Evolutionary conservation across 306 rosid species (phyloP).

Genomic region (Cucurbita moschata): DNA sequence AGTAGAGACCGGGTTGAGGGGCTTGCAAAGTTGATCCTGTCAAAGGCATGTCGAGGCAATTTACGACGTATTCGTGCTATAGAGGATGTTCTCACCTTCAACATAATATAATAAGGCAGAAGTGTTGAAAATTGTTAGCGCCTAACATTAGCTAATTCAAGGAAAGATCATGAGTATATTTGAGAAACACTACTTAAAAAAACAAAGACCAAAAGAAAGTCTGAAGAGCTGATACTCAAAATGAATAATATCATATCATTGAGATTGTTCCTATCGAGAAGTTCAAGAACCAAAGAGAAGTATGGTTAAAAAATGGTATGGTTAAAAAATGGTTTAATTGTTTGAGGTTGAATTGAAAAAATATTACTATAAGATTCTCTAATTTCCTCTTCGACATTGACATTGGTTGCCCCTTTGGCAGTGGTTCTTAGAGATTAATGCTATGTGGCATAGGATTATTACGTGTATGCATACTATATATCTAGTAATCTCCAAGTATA

Average conservation of each 20-base stretch:
- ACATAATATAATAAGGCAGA: not conserved
- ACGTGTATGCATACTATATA: too few species aligned
- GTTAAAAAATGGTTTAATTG: too few species aligned
- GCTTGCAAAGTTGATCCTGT: slow-evolving; percentile 58
- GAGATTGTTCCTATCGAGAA: too few species aligned
- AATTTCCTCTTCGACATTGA: slow-evolving; percentile 34
- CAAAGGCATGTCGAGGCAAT: slow-evolving; percentile 67
- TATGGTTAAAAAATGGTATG: not conserved
- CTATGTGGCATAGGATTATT: too few species aligned
- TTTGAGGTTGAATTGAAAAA: too few species aligned
- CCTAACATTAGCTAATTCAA: too few species aligned
- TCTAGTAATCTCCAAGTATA: too few species aligned
- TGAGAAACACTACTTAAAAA: too few species aligned
- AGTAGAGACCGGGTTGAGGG: slow-evolving; percentile 47
- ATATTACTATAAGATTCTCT: not conserved
- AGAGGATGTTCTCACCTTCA: slow-evolving; percentile 59
- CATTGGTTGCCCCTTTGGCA: slow-evolving; percentile 53
- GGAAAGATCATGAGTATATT: too few species aligned
- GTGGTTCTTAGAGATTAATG: slow-evolving; percentile 46
- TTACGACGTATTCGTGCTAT: slow-evolving; percentile 49
- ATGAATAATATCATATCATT: too few species aligned
- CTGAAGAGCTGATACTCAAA: too few species aligned
- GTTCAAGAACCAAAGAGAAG: not conserved
- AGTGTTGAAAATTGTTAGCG: not conserved
- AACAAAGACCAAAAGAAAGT: too few species aligned